A percentile compares a stretch with the other conserved stretches of the same genome.
phyloP scores from a whole-genome alignment of 768 basidiomycete genomes.

The Boletus rufocinnamomeus region DNA sequence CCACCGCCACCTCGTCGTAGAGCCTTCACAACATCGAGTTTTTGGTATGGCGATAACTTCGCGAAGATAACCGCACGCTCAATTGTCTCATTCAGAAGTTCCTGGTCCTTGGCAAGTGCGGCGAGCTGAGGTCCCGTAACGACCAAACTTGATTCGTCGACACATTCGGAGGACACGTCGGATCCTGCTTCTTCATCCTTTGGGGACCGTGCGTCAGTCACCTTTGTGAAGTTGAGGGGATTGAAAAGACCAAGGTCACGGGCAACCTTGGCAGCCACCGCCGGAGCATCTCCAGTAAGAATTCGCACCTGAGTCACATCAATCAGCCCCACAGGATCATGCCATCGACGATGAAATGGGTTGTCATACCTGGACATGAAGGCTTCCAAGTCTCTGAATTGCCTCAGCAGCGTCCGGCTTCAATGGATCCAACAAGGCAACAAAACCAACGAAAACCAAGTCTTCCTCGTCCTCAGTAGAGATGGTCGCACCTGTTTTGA shows the following conservation, averaged over 20 bases:
- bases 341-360: neutral
- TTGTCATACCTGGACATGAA: constrained; percentile 32
- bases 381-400: constrained; percentile 29
- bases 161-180: neutral
- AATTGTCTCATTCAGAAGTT: constrained; percentile 29
- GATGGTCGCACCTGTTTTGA: constrained; percentile 21
- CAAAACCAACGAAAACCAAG: constrained; percentile 32
- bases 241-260: constrained; percentile 38
- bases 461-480: constrained; percentile 31
- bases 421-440: constrained; percentile 33
- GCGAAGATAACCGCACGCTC: constrained; percentile 36
- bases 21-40: constrained; percentile 36
- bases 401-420: constrained; percentile 36
- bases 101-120: constrained; percentile 31
- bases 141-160: constrained; percentile 29
- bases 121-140: constrained; percentile 32
- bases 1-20: constrained; percentile 27
- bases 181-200: constrained; percentile 33
- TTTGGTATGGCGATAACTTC: constrained; percentile 36
- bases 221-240: constrained; percentile 18
- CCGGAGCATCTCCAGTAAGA: constrained; percentile 38
- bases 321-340: constrained; percentile 6
- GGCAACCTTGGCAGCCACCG: constrained; percentile 40
- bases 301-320: constrained; percentile 31
- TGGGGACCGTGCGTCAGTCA: neutral